These are phyloP conservation scores for Fonsecaea monophora DNA, from an alignment of 2,329 filamentous ascomycete genomes.

Conservation along the genomic window DNA sequence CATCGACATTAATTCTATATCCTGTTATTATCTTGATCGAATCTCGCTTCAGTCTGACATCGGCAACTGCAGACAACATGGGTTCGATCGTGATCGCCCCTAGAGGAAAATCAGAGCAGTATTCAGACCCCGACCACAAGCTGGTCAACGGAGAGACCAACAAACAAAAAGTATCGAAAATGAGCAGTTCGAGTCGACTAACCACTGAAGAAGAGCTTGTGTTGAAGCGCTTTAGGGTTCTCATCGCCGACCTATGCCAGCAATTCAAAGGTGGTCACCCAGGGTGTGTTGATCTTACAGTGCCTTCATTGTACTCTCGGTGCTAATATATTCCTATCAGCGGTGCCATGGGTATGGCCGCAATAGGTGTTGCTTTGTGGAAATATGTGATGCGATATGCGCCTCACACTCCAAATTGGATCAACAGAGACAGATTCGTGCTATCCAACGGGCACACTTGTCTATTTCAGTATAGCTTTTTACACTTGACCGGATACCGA, in stretches of 20 bases:
- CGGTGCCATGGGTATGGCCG: constrained; percentile 66
- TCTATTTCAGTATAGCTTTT: constrained; percentile 62
- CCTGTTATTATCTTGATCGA: too few relatives aligned
- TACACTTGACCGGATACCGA: constrained; percentile 62
- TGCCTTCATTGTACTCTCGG: neutral
- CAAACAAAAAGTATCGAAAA: neutral
- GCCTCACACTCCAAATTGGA: constrained; percentile 62
- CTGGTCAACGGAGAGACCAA: neutral
- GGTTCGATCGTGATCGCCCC: too few relatives aligned
- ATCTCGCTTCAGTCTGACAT: too few relatives aligned
- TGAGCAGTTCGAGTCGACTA: neutral
- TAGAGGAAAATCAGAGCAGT: too few relatives aligned
- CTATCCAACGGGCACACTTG: constrained; percentile 67
- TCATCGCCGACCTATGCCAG: constrained; percentile 73
- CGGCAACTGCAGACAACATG: too few relatives aligned
- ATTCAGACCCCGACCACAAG: neutral
- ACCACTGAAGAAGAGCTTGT: constrained; percentile 55
- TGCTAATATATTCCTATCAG: constrained; percentile 41
- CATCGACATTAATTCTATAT: too few relatives aligned
- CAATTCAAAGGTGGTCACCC: constrained; percentile 74
- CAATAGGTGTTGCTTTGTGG: constrained; percentile 67
- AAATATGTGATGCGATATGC: constrained; percentile 69
- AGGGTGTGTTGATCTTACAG: constrained; percentile 56
- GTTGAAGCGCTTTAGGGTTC: constrained; percentile 65
- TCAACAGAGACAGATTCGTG: constrained; percentile 69